phyloP scores from a whole-genome alignment of 306 rosid genomes.

The Cucumis hystrix region DNA sequence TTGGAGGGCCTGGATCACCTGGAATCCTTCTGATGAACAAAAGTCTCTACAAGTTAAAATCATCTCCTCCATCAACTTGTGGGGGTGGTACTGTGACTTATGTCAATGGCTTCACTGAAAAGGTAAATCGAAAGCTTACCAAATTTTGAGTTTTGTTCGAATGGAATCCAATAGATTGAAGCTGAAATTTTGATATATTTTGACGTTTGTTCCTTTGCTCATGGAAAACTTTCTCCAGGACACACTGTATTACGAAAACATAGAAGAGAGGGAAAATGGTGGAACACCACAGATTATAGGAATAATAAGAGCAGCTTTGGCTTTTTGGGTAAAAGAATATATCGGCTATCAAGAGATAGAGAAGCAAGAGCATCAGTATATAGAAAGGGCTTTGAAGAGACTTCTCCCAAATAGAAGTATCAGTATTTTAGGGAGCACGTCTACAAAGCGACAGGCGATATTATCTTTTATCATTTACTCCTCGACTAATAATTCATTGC shows the following conservation, averaged over 20 bases:
- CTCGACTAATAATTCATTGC: conserved; percentile 29
- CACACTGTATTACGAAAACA: conserved; percentile 49
- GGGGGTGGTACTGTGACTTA: conserved; percentile 74
- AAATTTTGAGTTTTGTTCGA: background rate
- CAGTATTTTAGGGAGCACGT: conserved; percentile 42
- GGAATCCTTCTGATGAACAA: conserved; percentile 56
- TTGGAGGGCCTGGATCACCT: conserved; percentile 77
- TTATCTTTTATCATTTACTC: conserved; percentile 55
- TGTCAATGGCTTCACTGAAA: conserved; percentile 57
- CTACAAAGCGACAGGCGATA: conserved; percentile 49
- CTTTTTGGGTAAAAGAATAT: conserved; percentile 76
- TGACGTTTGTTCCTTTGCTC: background rate
- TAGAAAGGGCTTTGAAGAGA: conserved; percentile 37
- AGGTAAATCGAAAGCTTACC: conserved; percentile 23
- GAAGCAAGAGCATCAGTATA: conserved; percentile 35
- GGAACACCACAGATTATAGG: conserved; percentile 89
- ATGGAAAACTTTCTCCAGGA: conserved; percentile 33
- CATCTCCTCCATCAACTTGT: conserved; percentile 71
- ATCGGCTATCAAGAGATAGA: conserved; percentile 49
- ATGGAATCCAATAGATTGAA: background rate
- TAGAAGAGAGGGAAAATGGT: conserved; percentile 76
- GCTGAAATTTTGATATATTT: background rate
- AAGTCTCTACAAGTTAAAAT: conserved; percentile 29
- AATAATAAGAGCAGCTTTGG: conserved; percentile 67
- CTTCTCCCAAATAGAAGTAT: conserved; percentile 44